Evolutionary conservation across 2,329 filamentous ascomycete genomes (phyloP).

Genomic region (Ascochyta fabae): DNA sequence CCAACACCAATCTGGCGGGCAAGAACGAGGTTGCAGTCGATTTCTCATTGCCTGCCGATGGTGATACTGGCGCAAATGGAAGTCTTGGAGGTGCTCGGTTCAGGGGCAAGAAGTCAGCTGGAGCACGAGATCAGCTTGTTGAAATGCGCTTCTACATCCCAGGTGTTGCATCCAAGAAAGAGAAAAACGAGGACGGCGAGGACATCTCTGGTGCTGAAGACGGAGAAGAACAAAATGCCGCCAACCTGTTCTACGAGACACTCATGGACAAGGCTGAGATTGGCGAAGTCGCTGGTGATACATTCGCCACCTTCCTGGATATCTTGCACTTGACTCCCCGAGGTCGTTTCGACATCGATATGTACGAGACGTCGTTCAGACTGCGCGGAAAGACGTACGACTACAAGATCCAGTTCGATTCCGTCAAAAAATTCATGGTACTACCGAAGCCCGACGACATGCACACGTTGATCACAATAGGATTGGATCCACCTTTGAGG

Average conservation of each 20-base stretch:
- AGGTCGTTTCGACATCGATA: conserved; percentile 99
- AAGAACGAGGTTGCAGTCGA: conserved; percentile 98
- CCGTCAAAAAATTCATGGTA: conserved; percentile 98
- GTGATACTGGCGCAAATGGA: conserved; percentile 75
- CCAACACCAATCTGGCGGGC: conserved; percentile 95
- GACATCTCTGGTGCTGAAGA: conserved; percentile 62
- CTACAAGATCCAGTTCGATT: conserved; percentile 99
- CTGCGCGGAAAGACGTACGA: conserved; percentile 99
- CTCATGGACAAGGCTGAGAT: conserved; percentile 99
- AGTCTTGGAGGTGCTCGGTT: conserved; percentile 74
- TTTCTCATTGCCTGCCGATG: conserved; percentile 78
- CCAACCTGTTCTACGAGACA: conserved; percentile 96
- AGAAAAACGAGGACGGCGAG: conserved; percentile 75
- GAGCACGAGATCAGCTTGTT: conserved; percentile 88
- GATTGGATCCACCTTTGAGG: conserved; percentile 90
- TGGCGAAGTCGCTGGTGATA: conserved; percentile 97
- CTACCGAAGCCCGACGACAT: conserved; percentile 98
- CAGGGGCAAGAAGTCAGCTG: conserved; percentile 87
- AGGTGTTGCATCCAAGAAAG: conserved; percentile 75
- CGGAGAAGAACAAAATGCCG: conserved; percentile 87
- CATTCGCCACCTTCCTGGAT: conserved; percentile 95
- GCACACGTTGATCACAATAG: conserved; percentile 92
- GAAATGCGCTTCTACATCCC: conserved; percentile 99
- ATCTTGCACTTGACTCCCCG: conserved; percentile 96
- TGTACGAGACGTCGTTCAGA: conserved; percentile 98